Conservation (phyloP, 164 flowering plant species). For the Berberis thunbergii region DNA sequence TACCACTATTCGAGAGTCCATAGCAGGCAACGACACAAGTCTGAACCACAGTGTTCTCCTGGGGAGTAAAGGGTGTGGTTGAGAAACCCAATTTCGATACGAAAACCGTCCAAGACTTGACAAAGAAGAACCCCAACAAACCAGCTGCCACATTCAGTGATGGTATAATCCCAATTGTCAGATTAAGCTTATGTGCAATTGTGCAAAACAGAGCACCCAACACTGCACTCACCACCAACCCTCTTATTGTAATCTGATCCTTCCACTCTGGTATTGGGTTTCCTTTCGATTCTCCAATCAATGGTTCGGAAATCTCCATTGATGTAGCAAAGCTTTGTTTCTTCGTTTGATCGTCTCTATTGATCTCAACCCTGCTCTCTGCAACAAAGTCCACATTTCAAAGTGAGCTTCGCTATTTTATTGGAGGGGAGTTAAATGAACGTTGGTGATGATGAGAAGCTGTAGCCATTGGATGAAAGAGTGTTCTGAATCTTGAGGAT, state of each 20-base stretch:
- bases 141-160: constrained; percentile 87
- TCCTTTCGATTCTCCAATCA: constrained; percentile 11
- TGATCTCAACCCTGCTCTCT: too few relatives aligned
- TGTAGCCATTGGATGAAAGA: too few relatives aligned
- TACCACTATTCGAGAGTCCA: constrained; percentile 83
- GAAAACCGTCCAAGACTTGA: constrained; percentile 69
- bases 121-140: constrained; percentile 74
- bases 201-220: constrained; percentile 70
- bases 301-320: constrained; percentile 52
- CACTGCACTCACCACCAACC: constrained; percentile 54
- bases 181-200: constrained; percentile 85
- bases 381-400: too few relatives aligned
- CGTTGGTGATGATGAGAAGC: too few relatives aligned
- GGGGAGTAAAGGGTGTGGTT: constrained; percentile 54
- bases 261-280: constrained; percentile 56
- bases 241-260: constrained; percentile 80
- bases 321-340: too few relatives aligned
- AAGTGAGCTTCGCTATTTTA: too few relatives aligned
- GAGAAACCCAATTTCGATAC: constrained; percentile 46
- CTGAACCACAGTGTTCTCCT: constrained; percentile 91
- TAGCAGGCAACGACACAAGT: constrained; percentile 94
- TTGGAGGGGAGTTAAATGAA: too few relatives aligned
- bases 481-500: too few relatives aligned
- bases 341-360: too few relatives aligned
- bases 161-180: constrained; percentile 82